Percentiles rank a stretch among this genome's conserved stretches.
Evolutionary conservation across 257 asterid species (phyloP).

Genomic region (Fraxinus americana): DNA sequence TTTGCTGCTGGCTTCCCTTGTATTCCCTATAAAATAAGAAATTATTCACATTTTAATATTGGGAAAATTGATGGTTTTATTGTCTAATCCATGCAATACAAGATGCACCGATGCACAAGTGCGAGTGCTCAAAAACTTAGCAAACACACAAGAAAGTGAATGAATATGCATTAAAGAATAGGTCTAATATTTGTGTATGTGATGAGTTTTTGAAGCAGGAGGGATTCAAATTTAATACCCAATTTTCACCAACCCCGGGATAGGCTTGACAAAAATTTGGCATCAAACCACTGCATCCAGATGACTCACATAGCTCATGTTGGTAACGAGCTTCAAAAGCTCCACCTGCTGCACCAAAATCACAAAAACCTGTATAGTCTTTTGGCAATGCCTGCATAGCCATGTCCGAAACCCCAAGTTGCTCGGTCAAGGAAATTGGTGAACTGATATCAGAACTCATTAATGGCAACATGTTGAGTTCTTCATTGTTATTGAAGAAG

Average conservation of each 20-base stretch:
- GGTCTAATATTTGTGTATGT: background rate
- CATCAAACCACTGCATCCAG: conserved; percentile 37
- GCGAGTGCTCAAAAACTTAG: background rate
- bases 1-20: conserved; percentile 34
- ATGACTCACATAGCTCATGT: conserved; percentile 34
- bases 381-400: conserved; percentile 35
- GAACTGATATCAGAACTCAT: conserved; percentile 42
- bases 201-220: too few species aligned
- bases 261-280: conserved; percentile 37
- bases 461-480: conserved; percentile 24
- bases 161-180: too few species aligned
- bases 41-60: background rate
- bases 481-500: conserved; percentile 13
- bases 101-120: background rate
- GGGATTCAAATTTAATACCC: conserved; percentile 33
- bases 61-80: background rate
- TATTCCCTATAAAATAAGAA: conserved; percentile 39
- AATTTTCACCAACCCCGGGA: conserved; percentile 36
- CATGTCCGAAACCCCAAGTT: conserved; percentile 40
- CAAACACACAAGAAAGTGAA: background rate
- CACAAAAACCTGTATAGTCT: conserved; percentile 28
- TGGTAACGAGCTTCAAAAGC: conserved; percentile 14
- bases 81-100: background rate
- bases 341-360: conserved; percentile 23
- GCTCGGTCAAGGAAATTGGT: conserved; percentile 39